Evolutionary conservation across 2,329 filamentous ascomycete species (phyloP), one percentile per base, ranked within the genome.

Genomic region (Pezizomycotina sp.): DNA sequence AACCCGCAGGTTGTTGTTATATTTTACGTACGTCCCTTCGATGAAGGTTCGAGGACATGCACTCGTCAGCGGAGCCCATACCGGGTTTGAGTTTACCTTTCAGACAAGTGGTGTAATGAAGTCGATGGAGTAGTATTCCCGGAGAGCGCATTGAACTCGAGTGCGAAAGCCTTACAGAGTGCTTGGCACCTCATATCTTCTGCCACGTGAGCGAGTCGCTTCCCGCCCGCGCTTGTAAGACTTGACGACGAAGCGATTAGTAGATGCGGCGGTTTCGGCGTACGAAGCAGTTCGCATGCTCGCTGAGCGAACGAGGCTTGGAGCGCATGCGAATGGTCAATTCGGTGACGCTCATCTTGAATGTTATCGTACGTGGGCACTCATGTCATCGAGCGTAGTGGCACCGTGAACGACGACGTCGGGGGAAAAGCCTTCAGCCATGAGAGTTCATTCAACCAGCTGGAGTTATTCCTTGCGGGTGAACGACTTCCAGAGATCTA

Each of bases 131-230:
- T 51, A 37, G 10, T 53, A 43, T 4, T 19, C 16, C 34, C 27
- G 14, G 28, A 15, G 2, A 61, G 34, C 2, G 40, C 42, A 37
- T 60, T 61, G 43, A 61, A 61, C 38, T 61, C 58, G 5, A 59
- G 52, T 0, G 58, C 58, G 29, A 61, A 61, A 0, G 55, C 55
- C 26, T 59, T 59, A 49, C 56, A 60, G 7, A 61, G 48, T 3
- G 55, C 56, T 35, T 60, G 58, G 3, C 45, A 45, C n/a, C 55
- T 48, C 58, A 60, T 60, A 31, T 58, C 57, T 31, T 60, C 57
- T 2, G 47, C 52, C 1, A 59, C 19, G 34, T 57, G 48, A 0
- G 51, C 53, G 1, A 59, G 46, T 6, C 16, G 24, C 38, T 50
- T 52, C 12, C 47, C 42, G 10, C 26, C 44, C n/a, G 3, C 35